Evolutionary conservation across 2,329 filamentous ascomycete species (phyloP).

Genomic region (Endothia cerciana): DNA sequence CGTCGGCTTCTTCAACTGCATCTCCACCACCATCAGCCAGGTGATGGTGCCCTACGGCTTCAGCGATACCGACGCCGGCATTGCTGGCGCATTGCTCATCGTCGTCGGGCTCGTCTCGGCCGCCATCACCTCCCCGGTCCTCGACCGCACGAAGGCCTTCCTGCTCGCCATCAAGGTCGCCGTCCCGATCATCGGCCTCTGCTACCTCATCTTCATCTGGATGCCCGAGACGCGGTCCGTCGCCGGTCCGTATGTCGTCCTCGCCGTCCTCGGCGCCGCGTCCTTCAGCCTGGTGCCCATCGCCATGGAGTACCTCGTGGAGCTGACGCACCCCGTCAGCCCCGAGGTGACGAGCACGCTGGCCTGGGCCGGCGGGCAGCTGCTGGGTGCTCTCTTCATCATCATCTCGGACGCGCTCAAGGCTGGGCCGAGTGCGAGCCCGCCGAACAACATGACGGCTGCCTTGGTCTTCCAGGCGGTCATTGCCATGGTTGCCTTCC

Average conservation of each 20-base stretch:
- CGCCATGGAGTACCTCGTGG: conserved; percentile 82
- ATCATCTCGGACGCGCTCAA: conserved; percentile 78
- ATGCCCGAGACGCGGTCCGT: conserved; percentile 67
- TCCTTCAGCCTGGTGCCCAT: conserved; percentile 83
- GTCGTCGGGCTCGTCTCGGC: conserved; percentile 80
- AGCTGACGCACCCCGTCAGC: conserved; percentile 83
- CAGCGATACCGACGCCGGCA: conserved; percentile 81
- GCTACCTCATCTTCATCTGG: conserved; percentile 80
- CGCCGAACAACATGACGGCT: conserved; percentile 72
- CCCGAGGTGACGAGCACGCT: conserved; percentile 84
- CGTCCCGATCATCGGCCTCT: conserved; percentile 73
- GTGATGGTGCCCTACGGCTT: conserved; percentile 87
- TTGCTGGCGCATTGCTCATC: conserved; percentile 87
- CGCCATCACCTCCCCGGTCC: conserved; percentile 77
- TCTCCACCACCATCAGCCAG: conserved; percentile 87
- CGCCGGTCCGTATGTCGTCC: conserved; percentile 73
- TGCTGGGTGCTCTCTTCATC: conserved; percentile 84
- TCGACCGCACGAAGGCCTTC: conserved; percentile 84
- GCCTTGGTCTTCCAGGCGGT: conserved; percentile 81
- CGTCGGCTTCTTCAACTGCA: conserved; percentile 91
- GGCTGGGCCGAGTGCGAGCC: conserved; percentile 53
- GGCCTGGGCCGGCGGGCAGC: conserved; percentile 84
- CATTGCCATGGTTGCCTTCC: conserved; percentile 65
- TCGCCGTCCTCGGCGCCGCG: conserved; percentile 76
- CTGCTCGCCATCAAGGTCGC: conserved; percentile 72